Evolutionary conservation across 2,329 filamentous ascomycete species (phyloP), one percentile per base, ranked within the genome.

Genomic region (Nannizzia gypsea): DNA sequence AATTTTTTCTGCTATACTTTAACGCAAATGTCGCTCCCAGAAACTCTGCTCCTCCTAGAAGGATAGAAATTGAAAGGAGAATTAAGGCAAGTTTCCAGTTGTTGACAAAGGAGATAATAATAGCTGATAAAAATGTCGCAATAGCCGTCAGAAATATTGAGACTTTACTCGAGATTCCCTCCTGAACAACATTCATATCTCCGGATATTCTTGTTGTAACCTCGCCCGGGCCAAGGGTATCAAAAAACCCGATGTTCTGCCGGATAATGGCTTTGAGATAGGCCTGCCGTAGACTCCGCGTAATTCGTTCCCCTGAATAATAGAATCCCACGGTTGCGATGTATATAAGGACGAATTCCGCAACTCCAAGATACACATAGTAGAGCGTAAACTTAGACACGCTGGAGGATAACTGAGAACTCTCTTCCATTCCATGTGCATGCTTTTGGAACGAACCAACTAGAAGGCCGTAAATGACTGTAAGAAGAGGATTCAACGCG

Each of bases 301-400:
- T 80, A 15, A 85, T 73, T 3, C 82, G 77, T 61, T 82, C 81
- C 60, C 81, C 81, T 60, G 80, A 76, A 63, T 84, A 73, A 63
- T 76, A 80, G 82, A 82, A 85, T 60, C 78, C 82, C n/a, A 79
- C 72, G 50, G 82, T 75, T 65, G 85, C 80, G 58, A 76, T 72
- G 70, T 85, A 87, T 62, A 85, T 83, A 62, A 80, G 72, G 40
- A 75, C 73, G 64, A 85, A 82, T 62, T 78, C 78, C 50, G 77
- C 82, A 52, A 83, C 78, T 52, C 80, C 80, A 34, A 86, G 77
- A 67, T 82, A 83, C 24, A 83, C 78, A 28, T 85, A 71, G 46
- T 63, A 78, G 66, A 70, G 64, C 3, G 24, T 26, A 15, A 40
- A 57, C 11, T 42, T 24, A 8, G 34, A 40, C 9, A 57, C 24